These are phyloP conservation scores for Nannizzia gypsea DNA, from an alignment of 2,329 filamentous ascomycete species.

Conservation along the genomic window DNA sequence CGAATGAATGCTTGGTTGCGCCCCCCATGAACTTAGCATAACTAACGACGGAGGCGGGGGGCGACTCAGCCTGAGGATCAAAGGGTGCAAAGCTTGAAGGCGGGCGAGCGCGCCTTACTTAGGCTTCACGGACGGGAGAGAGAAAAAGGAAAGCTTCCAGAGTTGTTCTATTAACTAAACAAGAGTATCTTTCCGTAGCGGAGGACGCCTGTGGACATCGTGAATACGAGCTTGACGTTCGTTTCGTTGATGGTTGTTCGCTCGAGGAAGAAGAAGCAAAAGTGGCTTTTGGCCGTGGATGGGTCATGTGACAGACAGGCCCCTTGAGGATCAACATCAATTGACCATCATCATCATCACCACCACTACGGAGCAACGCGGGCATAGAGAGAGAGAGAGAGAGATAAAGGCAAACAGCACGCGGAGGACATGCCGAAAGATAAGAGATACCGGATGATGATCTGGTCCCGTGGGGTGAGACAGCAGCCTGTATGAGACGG, in stretches of 20 bases:
- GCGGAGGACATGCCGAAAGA: background rate
- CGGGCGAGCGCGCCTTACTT: background rate
- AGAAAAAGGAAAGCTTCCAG: conserved; percentile 1
- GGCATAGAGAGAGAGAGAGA: no score
- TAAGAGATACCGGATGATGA: background rate
- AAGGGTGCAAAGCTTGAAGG: background rate
- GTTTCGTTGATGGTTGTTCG: background rate
- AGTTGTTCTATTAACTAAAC: background rate
- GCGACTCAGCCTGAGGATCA: background rate
- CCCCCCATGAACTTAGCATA: no score
- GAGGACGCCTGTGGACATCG: background rate
- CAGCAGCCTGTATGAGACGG: background rate
- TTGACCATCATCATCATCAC: no score
- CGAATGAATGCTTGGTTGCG: background rate
- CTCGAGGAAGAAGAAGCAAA: background rate
- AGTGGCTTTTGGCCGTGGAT: background rate
- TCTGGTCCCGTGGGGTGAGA: background rate
- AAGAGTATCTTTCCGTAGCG: background rate
- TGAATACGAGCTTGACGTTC: background rate
- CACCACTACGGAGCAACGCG: no score
- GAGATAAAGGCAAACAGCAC: no score
- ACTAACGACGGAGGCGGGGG: no score
- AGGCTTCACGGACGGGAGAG: background rate
- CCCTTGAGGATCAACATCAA: no score
- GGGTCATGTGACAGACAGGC: background rate